phyloP scores from a whole-genome alignment of 768 basidiomycete genomes.

The Hydnum rufescens region DNA sequence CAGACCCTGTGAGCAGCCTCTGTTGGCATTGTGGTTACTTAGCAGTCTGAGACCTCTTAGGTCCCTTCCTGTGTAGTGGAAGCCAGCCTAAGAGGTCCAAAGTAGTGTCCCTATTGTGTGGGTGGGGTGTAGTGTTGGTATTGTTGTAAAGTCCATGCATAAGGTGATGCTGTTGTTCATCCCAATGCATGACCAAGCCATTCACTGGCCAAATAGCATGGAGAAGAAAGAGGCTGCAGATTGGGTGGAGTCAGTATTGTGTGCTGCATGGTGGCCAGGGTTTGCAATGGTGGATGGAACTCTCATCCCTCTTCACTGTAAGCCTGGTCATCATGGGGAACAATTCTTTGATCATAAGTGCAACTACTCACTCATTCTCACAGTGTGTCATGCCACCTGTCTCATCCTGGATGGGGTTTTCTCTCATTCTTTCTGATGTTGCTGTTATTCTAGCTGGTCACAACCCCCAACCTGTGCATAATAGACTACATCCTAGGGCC shows the following conservation, averaged over 20 bases:
- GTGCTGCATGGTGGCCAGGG: slow-evolving; percentile 17
- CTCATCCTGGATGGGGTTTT: no score
- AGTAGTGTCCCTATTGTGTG: no score
- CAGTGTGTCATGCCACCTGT: slow-evolving; percentile 16
- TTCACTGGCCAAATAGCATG: slow-evolving; percentile 15
- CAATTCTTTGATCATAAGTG: slow-evolving; percentile 6
- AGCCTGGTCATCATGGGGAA: slow-evolving; percentile 9
- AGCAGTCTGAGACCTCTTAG: no score
- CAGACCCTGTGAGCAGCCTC: no score
- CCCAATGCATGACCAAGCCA: slow-evolving; percentile 14
- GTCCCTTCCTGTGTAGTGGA: no score
- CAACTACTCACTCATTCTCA: slow-evolving; percentile 16
- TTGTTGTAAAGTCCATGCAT: slow-evolving; percentile 15
- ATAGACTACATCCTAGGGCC: slow-evolving; percentile 19
- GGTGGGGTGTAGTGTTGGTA: slow-evolving; percentile 22
- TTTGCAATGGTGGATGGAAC: slow-evolving; percentile 20
- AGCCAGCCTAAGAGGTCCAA: no score
- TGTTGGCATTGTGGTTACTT: no score
- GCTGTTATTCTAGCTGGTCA: slow-evolving; percentile 21
- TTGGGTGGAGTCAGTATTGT: slow-evolving; percentile 19
- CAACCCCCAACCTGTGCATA: slow-evolving; percentile 17
- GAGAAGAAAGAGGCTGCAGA: slow-evolving; percentile 23
- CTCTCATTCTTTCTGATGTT: no score
- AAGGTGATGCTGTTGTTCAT: slow-evolving; percentile 20
- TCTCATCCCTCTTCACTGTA: slow-evolving; percentile 16